Conservation (phyloP, 1,139 yeast species). For the Spathaspora sp. region DNA sequence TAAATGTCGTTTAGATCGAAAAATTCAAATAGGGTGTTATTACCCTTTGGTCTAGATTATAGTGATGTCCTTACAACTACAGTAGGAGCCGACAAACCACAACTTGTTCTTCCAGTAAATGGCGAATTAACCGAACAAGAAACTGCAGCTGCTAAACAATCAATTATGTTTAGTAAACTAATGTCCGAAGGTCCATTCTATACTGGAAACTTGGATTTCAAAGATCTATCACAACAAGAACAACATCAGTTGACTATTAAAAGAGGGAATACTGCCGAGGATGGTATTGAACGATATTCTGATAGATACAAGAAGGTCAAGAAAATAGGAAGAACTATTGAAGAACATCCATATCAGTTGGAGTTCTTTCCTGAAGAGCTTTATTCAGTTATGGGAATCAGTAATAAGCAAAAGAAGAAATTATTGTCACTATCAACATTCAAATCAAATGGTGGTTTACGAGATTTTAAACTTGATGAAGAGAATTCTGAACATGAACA, state of each 20-base stretch:
- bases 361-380: conserved; percentile 81
- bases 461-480: conserved; percentile 30
- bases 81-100: conserved; percentile 36
- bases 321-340: conserved; percentile 73
- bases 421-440: conserved; percentile 52
- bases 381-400: conserved; percentile 70
- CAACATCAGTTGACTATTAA: background rate
- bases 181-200: conserved; percentile 77
- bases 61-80: conserved; percentile 48
- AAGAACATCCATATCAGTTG: conserved; percentile 76
- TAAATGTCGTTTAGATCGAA: conserved; percentile 27
- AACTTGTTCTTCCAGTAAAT: conserved; percentile 61
- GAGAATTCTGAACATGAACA: conserved; percentile 24
- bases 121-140: conserved; percentile 59
- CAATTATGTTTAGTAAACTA: conserved; percentile 54
- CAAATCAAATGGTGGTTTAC: conserved; percentile 48
- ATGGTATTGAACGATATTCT: conserved; percentile 72
- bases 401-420: conserved; percentile 51
- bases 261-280: conserved; percentile 24
- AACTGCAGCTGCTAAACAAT: conserved; percentile 60
- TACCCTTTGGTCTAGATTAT: conserved; percentile 72
- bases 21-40: conserved; percentile 28
- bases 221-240: conserved; percentile 1
- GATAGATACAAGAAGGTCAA: conserved; percentile 73
- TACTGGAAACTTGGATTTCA: conserved; percentile 52